A percentile compares a stretch with the other conserved stretches of the same genome.
Conservation (phyloP, 169 alveolate species). For the Cyclospora cayetanensis region DNA sequence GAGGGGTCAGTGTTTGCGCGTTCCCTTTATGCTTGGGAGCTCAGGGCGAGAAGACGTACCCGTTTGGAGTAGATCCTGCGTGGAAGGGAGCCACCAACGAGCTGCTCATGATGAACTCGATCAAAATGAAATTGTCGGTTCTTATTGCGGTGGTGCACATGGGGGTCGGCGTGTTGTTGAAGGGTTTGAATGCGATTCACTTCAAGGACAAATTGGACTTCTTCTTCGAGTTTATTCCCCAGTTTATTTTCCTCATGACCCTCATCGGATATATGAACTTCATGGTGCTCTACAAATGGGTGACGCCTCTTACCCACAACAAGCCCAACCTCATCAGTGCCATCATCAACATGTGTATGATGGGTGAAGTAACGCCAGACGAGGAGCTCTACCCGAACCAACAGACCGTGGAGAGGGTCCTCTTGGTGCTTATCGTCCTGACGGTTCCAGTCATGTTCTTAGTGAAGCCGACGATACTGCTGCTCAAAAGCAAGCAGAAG, state of each 20-base stretch:
- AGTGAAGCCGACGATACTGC: slow-evolving; percentile 92
- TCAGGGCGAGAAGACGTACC: slow-evolving; percentile 85
- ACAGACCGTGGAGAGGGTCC: slow-evolving; percentile 82
- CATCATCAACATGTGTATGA: slow-evolving; percentile 94
- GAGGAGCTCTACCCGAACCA: slow-evolving; percentile 79
- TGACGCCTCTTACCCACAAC: slow-evolving; percentile 83
- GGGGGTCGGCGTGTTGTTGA: slow-evolving; percentile 92
- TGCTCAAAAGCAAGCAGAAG: slow-evolving; percentile 1
- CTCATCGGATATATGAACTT: slow-evolving; percentile 97
- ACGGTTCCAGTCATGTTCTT: slow-evolving; percentile 96
- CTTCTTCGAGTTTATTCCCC: slow-evolving; percentile 98
- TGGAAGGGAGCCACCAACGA: slow-evolving; percentile 98
- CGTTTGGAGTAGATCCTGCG: slow-evolving; percentile 98
- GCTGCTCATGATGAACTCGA: slow-evolving; percentile 94
- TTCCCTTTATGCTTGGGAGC: too few relatives aligned
- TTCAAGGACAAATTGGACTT: slow-evolving; percentile 92
- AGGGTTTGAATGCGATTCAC: slow-evolving; percentile 91
- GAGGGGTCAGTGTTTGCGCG: too few relatives aligned
- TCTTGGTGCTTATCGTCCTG: slow-evolving; percentile 85
- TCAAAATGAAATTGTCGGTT: slow-evolving; percentile 99
- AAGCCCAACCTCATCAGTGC: slow-evolving; percentile 96
- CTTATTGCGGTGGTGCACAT: slow-evolving; percentile 82
- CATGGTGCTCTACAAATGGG: slow-evolving; percentile 96
- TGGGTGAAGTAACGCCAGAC: slow-evolving; percentile 81
- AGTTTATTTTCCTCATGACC: slow-evolving; percentile 92